Conservation (phyloP, 192 early-diverging fungal genomes). For the Coemansia sp. region DNA sequence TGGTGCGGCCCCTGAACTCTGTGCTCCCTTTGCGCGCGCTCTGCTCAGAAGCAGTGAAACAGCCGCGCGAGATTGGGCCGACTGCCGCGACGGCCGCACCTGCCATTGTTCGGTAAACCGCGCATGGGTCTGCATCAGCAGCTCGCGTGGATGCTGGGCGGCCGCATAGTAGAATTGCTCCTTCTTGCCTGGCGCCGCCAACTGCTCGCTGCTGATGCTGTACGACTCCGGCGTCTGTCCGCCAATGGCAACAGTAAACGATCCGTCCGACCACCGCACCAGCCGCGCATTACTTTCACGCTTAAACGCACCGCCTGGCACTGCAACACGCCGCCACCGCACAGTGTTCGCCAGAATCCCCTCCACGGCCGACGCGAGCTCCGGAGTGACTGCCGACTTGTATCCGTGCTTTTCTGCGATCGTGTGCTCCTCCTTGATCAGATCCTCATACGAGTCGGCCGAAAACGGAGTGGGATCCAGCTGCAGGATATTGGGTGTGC, state of each 20-base stretch:
- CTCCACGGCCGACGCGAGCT: constrained; percentile 43
- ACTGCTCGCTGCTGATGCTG: constrained; percentile 30
- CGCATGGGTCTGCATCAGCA: constrained; percentile 44
- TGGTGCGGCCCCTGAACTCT: not conserved
- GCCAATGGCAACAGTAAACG: constrained; percentile 41
- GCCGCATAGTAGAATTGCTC: constrained; percentile 36
- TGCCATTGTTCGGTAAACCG: constrained; percentile 46
- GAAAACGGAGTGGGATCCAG: constrained; percentile 45
- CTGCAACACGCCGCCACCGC: constrained; percentile 33
- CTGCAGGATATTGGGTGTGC: constrained; percentile 50
- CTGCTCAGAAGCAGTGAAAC: constrained; percentile 19
- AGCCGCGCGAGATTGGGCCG: constrained; percentile 28
- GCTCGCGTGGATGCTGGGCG: constrained; percentile 30
- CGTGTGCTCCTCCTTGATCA: constrained; percentile 41
- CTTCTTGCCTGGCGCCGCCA: constrained; percentile 18
- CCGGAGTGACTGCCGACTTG: constrained; percentile 32
- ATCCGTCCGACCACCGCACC: constrained; percentile 56
- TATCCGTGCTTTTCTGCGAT: constrained; percentile 32
- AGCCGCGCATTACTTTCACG: constrained; percentile 52
- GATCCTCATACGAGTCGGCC: constrained; percentile 34
- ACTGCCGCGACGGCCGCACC: constrained; percentile 28
- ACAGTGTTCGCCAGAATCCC: constrained; percentile 46
- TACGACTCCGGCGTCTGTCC: constrained; percentile 29
- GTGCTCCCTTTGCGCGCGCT: constrained; percentile 9
- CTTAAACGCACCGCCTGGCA: not conserved